These are phyloP conservation scores for Monosporozyma siamensis DNA, from an alignment of 805 yeast species.

Conservation along the genomic window DNA sequence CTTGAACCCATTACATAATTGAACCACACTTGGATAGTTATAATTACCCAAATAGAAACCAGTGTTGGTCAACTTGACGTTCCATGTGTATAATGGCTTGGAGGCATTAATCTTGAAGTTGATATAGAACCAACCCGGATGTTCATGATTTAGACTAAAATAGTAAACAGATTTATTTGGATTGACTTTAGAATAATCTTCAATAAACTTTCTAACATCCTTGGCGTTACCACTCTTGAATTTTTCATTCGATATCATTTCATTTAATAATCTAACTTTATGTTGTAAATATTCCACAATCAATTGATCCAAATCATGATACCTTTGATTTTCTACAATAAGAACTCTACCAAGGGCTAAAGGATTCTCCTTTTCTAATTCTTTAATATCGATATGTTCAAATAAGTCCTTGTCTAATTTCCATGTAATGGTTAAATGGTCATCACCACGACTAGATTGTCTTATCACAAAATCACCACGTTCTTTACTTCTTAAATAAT, in stretches of 20 bases:
- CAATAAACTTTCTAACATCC: conserved; percentile 80
- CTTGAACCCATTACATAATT: conserved; percentile 92
- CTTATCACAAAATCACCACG: conserved; percentile 91
- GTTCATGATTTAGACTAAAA: conserved; percentile 79
- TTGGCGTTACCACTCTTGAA: conserved; percentile 67
- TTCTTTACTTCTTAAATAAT: conserved; percentile 74
- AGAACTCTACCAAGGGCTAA: conserved; percentile 47
- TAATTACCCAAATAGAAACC: conserved; percentile 76
- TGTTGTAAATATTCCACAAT: conserved; percentile 80
- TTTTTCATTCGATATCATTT: conserved; percentile 79
- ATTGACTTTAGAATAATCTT: conserved; percentile 82
- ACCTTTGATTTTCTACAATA: conserved; percentile 58
- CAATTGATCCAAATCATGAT: conserved; percentile 87
- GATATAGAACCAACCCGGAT: conserved; percentile 89
- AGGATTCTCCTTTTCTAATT: conserved; percentile 58
- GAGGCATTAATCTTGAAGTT: conserved; percentile 73
- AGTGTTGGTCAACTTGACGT: conserved; percentile 79
- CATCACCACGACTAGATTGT: conserved; percentile 85
- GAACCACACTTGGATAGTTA: conserved; percentile 80
- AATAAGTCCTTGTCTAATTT: conserved; percentile 84
- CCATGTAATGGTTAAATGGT: conserved; percentile 91
- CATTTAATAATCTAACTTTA: conserved; percentile 72
- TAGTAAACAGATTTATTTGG: conserved; percentile 85
- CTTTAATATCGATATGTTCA: conserved; percentile 85
- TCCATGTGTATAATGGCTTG: conserved; percentile 72